These are phyloP conservation scores for Suhomyces ambrosiae DNA, from an alignment of 1,139 yeast species.

Conservation along the genomic window DNA sequence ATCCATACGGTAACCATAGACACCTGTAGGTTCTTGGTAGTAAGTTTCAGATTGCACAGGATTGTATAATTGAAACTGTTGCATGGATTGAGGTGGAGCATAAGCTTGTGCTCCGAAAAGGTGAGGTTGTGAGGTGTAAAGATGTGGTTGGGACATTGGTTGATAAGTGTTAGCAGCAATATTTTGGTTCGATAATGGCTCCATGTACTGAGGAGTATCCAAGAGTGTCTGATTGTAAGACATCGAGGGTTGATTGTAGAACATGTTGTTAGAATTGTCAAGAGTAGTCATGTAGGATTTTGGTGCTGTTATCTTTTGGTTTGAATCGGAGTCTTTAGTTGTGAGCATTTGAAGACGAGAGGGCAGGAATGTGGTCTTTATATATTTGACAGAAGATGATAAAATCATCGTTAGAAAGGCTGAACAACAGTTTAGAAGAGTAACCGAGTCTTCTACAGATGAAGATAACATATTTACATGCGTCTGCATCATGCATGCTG, in stretches of 20 bases:
- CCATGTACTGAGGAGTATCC: conserved; percentile 5
- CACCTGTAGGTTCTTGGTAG: conserved; percentile 1
- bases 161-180: not conserved
- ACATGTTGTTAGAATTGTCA: conserved; percentile 6
- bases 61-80: not conserved
- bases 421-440: conserved; percentile 5
- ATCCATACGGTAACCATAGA: conserved; percentile 3
- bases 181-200: conserved; percentile 5
- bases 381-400: conserved; percentile 1
- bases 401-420: conserved; percentile 5
- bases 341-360: conserved; percentile 1
- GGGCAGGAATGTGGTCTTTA: conserved; percentile 1
- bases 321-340: conserved; percentile 6
- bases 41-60: not conserved
- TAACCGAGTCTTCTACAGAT: conserved; percentile 9
- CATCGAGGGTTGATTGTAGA: conserved; percentile 4
- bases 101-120: not conserved
- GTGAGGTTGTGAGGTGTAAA: not conserved
- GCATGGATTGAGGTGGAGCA: not conserved
- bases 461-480: conserved; percentile 6
- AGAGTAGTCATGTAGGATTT: conserved; percentile 6
- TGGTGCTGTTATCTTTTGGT: not conserved
- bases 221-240: conserved; percentile 2
- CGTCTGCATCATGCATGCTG: conserved; percentile 2
- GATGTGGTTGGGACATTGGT: not conserved